These are phyloP conservation scores for Arctostaphylos glauca DNA, from an alignment of 148 eudicot species.

Conservation along the genomic window DNA sequence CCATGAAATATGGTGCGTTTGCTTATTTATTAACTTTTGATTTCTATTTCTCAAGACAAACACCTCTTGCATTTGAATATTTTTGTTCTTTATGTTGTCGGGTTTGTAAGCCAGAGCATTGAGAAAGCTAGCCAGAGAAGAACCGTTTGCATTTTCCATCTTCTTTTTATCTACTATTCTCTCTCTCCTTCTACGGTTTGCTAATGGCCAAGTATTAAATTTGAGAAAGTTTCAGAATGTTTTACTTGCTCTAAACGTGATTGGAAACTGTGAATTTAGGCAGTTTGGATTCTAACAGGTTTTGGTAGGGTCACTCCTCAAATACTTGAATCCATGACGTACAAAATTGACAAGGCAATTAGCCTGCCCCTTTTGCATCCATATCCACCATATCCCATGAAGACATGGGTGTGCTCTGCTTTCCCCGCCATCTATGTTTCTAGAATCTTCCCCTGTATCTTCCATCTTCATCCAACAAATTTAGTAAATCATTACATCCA, in stretches of 20 bases:
- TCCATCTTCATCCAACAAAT: not conserved
- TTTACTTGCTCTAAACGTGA: not conserved
- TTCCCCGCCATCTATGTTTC: not conserved
- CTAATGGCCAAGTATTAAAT: not conserved
- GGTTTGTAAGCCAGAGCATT: not conserved
- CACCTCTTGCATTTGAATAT: not conserved
- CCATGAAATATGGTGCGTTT: slow-evolving; percentile 61
- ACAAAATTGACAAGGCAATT: not conserved
- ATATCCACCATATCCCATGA: not conserved
- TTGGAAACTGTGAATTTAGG: not conserved
- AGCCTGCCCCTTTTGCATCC: no score
- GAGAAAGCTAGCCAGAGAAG: slow-evolving; percentile 2
- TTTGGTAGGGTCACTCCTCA: not conserved
- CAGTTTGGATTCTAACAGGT: not conserved
- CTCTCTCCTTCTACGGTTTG: not conserved
- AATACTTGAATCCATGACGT: not conserved
- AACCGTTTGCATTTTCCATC: not conserved
- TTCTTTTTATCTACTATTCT: not conserved
- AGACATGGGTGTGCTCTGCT: not conserved
- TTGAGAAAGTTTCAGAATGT: not conserved
- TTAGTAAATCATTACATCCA: no score
- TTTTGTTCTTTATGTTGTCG: not conserved
- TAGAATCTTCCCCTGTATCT: not conserved
- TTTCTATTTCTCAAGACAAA: not conserved
- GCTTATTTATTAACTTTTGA: not conserved